Evolutionary conservation across 2,329 filamentous ascomycete species (phyloP), one percentile per base, ranked within the genome.

Genomic region (Saccharata proteae): DNA sequence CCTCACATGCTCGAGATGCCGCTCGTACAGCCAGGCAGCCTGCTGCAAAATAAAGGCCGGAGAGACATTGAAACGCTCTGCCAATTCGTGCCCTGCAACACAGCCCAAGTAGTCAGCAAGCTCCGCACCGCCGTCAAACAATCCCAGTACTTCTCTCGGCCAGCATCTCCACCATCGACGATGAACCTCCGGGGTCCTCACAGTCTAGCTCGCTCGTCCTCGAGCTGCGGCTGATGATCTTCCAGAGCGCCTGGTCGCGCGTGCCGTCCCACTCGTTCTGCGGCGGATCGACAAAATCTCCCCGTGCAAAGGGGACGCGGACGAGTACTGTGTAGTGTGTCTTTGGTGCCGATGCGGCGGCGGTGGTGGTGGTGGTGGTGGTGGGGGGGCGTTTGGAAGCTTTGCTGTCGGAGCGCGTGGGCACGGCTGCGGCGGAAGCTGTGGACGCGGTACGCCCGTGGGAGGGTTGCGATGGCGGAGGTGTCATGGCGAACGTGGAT

Each of bases 171-270:
- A 21, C 19, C 7, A n/a, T 21, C 14, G n/a, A 25, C 25, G 31
- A 5, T 8, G 10, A 29, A 4, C 19, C n/a, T n/a, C n/a, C n/a
- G n/a, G n/a, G n/a, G 8, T 37, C 65, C 46, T 53, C 64, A 92
- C 88, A 98, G 52, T 96, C 76, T 48, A 94, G 76, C 48, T 93
- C 80, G 35, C 68, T 71, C 30, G 76, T 80, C 50, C 84, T 83
- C 2, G 81, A 75, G 18, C 79, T 75, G 38, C 77, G 77, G 0
- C 85, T 93, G 5, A 96, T 71, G 30, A 93, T 74, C 54, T 82
- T 82, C 90, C 90, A 98, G 11, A 98, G 59, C 7, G 75, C 75
- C 37, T 83, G 80, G 49, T 96, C 90, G 55, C 94, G 96, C 14
- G 69, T 64, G 2, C 78, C 69, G 55, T 86, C 77, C 90, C 90